Evolutionary conservation across 768 basidiomycete genomes (phyloP).

Genomic region (Lactarius pseudohatsudake): DNA sequence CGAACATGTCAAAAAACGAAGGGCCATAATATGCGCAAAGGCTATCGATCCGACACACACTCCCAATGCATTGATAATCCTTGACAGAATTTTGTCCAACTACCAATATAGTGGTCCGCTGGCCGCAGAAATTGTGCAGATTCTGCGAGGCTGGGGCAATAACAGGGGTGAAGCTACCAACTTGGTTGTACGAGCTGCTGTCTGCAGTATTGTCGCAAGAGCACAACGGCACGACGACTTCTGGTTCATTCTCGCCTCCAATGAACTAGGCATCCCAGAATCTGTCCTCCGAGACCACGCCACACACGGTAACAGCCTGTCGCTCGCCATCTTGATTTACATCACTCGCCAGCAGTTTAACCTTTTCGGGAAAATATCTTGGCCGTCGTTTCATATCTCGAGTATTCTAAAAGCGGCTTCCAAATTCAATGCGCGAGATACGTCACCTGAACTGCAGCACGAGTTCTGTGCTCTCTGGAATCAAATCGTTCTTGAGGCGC

Average conservation of each 20-base stretch:
- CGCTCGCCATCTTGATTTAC: not conserved
- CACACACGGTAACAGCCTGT: not conserved
- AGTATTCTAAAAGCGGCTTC: not conserved
- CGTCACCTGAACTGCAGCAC: not conserved
- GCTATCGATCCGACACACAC: not conserved
- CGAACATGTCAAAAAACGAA: not conserved
- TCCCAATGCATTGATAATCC: not conserved
- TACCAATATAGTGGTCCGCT: not conserved
- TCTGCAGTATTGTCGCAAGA: not conserved
- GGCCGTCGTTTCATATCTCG: not conserved
- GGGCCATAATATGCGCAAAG: not conserved
- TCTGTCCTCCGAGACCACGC: not conserved
- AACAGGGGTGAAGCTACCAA: not conserved
- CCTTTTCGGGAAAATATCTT: not conserved
- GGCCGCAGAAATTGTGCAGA: not conserved
- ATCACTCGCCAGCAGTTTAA: not conserved
- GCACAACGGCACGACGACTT: too few relatives aligned
- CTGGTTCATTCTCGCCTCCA: too few relatives aligned
- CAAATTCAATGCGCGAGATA: not conserved
- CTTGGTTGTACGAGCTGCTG: not conserved
- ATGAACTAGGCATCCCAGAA: not conserved
- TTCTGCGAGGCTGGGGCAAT: not conserved
- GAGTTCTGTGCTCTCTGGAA: not conserved
- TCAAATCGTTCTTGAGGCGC: not conserved
- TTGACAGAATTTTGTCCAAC: not conserved